These are phyloP conservation scores for Ophiobolus disseminans DNA, from an alignment of 2,329 filamentous ascomycete genomes.

Conservation along the genomic window DNA sequence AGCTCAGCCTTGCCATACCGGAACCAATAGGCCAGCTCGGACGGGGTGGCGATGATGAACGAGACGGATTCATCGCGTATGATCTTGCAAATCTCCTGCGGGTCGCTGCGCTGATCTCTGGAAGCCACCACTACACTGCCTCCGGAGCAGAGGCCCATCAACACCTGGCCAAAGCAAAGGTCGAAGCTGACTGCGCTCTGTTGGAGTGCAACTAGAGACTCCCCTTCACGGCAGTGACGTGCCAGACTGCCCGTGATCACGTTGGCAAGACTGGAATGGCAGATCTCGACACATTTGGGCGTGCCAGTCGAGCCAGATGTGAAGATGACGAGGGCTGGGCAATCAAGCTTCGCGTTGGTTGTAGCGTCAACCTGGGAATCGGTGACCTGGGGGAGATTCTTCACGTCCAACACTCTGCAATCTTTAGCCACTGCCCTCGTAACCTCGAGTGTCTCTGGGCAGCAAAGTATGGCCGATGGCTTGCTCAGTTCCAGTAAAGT, in stretches of 20 bases:
- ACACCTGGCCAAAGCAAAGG: conserved; percentile 51
- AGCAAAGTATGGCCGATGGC: neutral
- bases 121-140: neutral
- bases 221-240: conserved; percentile 44
- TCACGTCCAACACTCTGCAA: no score
- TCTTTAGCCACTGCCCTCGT: neutral
- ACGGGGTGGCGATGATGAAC: neutral
- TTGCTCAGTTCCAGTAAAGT: neutral
- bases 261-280: conserved; percentile 21
- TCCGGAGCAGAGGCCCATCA: conserved; percentile 45
- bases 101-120: neutral
- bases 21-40: neutral
- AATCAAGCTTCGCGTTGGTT: neutral
- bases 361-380: neutral
- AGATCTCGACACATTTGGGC: conserved; percentile 59
- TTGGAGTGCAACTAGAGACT: conserved; percentile 45
- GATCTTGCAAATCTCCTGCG: neutral
- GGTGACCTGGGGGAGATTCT: neutral
- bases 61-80: neutral
- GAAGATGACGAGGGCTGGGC: conserved; percentile 52
- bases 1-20: neutral
- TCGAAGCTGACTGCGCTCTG: conserved; percentile 53
- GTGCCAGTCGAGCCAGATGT: conserved; percentile 62
- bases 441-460: no score
- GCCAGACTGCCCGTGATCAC: neutral